Base-by-base conservation (phyloP, 2,329 filamentous ascomycete genomes). In the Stylonectria norvegica region DNA sequence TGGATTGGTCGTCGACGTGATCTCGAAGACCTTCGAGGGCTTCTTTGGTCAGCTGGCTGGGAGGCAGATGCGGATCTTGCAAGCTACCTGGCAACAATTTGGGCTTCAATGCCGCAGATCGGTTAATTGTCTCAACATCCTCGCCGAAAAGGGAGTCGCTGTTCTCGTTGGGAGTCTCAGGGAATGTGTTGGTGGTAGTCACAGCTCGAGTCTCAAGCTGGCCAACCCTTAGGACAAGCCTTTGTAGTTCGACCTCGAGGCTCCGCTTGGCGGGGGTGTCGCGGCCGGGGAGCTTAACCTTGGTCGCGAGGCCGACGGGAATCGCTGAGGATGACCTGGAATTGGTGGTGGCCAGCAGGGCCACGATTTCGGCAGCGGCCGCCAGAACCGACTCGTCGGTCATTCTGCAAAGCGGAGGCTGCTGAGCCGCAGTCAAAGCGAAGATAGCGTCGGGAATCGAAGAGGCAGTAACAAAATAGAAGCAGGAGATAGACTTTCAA, bases 1-100 rank as follows among this genome's bases (percentile, higher is more conserved):
- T 89, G 42, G 90, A 90, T 70, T 97, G 89, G 63, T 90, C 88
- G 61, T 94, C 87, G 49, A 97, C 85, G 67, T 95, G 89, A 57
- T 95, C 89, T 57, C 86, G 85, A 52, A 96, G 75, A 50, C 87
- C 86, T 65, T 85, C 83, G 55, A 95, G 83, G 63, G 91, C 86
- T 68, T 91, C 85, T 60, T 89, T 85, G 55, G 83, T 87, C 57
- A 87, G 78, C 57, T 79, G 70, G 66, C 71, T 58, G 53, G 57
- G 52, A 43, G 60, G 48, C 55, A 60, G 42, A 55, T 55, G 55
- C 48, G 62, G 62, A 59, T 55, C 57, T 52, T 62, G 63, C 60
- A 58, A 63, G 59, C 56, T 65, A 66, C 65, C 63, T 62, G 62
- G 59, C 38, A 73, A 64, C 48, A 78, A 70, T 56, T 72, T 75